Base-by-base conservation (phyloP, 2,329 filamentous ascomycete genomes). In the Knufia fluminis region DNA sequence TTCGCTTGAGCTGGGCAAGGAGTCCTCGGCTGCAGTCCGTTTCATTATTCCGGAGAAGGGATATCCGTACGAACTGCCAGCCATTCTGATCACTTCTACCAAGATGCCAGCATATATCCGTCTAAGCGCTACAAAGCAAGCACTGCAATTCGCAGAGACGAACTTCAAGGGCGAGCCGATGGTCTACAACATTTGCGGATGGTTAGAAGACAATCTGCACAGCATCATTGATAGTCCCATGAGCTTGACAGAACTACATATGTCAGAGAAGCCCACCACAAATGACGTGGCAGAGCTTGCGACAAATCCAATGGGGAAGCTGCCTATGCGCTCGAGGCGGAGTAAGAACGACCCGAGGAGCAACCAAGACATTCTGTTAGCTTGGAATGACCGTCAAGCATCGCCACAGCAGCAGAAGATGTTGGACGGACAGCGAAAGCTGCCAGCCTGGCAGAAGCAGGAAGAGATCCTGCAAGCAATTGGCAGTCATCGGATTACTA, bases 101-200 rank as follows among this genome's bases (percentile, higher is more conserved):
- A 45, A 52, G n/a, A n/a, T 59, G 32, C 92, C 92, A 17, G 88
- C 92, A 2, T 95, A 98, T 61, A 94, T 97, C 61, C 86, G 91
- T 53, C 74, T 98, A 9, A 95, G 89, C 61, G 82, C 95, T 32
- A 79, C 92, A 59, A 83, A 86, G 58, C 82, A 85, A 65, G 81
- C 83, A 1, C 71, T 96, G 3, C 72, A 78, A 3, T 81, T 91
- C 62, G 82, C 89, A 1, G 71, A 79, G 44, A 76, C 82, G 44
- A 80, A 81, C 23, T 75, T 94, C 24, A 69, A 83, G 12, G 91
- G 88, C 20, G 88, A 94, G 62, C 86, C 88, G 33, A 95, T 94
- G 84, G 78, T 96, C 10, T 97, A 90, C 66, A 86, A 86, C 56
- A 75, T 94, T 10, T 77, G 91, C 46, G 90, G 95, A 67, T 97